These are phyloP conservation scores for Acacia concinna DNA, from an alignment of 331 rosid genomes.

Conservation along the genomic window DNA sequence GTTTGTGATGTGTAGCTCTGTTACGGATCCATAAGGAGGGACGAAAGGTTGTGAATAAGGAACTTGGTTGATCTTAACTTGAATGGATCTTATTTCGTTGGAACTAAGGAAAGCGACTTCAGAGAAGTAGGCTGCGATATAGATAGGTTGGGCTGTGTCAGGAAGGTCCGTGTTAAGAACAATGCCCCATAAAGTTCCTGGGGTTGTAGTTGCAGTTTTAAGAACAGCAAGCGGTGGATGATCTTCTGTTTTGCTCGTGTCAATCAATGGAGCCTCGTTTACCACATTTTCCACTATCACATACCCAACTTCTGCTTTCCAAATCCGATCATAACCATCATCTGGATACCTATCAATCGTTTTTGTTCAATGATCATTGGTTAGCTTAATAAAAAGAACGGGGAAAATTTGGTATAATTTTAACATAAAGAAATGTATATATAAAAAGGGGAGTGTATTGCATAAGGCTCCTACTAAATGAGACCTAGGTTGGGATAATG, in stretches of 20 bases:
- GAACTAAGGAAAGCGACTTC: slow-evolving; percentile 26
- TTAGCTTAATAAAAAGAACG: no score
- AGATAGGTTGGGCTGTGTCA: slow-evolving; percentile 1
- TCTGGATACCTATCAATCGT: slow-evolving; percentile 19
- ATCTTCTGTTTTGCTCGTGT: slow-evolving; percentile 21
- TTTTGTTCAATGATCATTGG: no score
- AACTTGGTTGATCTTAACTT: not conserved
- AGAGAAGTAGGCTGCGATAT: slow-evolving; percentile 39
- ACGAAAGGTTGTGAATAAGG: slow-evolving; percentile 15
- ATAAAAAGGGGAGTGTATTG: no score
- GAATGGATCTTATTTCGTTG: slow-evolving; percentile 20
- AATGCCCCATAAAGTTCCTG: not conserved
- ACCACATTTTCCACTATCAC: not conserved
- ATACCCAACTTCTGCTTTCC: not conserved
- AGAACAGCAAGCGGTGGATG: slow-evolving; percentile 27
- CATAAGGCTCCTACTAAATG: no score
- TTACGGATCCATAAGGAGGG: slow-evolving; percentile 32
- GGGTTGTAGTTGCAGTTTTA: slow-evolving; percentile 11
- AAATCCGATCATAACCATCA: slow-evolving; percentile 22
- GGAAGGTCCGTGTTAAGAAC: slow-evolving; percentile 4
- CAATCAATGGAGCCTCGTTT: slow-evolving; percentile 1
- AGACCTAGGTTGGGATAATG: no score
- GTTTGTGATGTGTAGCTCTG: slow-evolving; percentile 5
- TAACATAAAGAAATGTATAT: no score
- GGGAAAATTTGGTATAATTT: not conserved